Conservation (phyloP, 192 early-diverging fungal species). For the Backusella westeae region DNA sequence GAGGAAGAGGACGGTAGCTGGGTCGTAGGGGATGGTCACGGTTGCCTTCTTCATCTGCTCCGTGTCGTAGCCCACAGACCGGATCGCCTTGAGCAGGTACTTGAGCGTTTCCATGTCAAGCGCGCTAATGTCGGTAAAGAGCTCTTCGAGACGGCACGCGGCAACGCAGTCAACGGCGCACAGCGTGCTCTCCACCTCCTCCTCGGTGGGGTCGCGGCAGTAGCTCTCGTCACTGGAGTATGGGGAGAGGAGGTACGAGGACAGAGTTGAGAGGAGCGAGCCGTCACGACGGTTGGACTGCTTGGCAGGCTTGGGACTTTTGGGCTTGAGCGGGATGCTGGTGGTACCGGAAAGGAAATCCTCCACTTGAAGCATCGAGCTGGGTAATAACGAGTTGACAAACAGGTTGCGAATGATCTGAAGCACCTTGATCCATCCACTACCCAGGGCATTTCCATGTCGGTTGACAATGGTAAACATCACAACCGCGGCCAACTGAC, state of each 20-base stretch:
- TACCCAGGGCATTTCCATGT: constrained; percentile 64
- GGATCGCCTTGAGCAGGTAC: constrained; percentile 57
- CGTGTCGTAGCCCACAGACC: constrained; percentile 40
- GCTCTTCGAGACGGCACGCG: constrained; percentile 67
- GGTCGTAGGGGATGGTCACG: constrained; percentile 49
- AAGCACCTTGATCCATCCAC: constrained; percentile 74
- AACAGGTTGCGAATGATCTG: constrained; percentile 76
- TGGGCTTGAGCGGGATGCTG: constrained; percentile 61
- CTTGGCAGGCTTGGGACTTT: constrained; percentile 32
- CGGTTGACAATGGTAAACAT: constrained; percentile 74
- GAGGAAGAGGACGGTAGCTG: constrained; percentile 71
- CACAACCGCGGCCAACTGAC: constrained; percentile 89
- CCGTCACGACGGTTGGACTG: constrained; percentile 50
- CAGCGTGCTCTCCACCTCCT: constrained; percentile 67
- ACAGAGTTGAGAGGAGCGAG: constrained; percentile 76
- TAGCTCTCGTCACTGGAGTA: constrained; percentile 51
- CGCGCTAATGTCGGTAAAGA: constrained; percentile 72
- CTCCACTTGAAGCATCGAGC: constrained; percentile 63
- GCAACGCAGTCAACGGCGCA: constrained; percentile 66
- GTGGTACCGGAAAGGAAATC: constrained; percentile 71
- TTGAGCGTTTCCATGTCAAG: constrained; percentile 65
- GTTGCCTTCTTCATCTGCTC: constrained; percentile 13
- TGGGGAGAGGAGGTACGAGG: constrained; percentile 71
- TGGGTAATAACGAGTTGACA: constrained; percentile 71
- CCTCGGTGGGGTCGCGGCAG: constrained; percentile 62